Percentiles rank a stretch among this genome's conserved stretches.
phyloP scores from a whole-genome alignment of 495 filamentous ascomycete species.

The Jackrogersella minutella region DNA sequence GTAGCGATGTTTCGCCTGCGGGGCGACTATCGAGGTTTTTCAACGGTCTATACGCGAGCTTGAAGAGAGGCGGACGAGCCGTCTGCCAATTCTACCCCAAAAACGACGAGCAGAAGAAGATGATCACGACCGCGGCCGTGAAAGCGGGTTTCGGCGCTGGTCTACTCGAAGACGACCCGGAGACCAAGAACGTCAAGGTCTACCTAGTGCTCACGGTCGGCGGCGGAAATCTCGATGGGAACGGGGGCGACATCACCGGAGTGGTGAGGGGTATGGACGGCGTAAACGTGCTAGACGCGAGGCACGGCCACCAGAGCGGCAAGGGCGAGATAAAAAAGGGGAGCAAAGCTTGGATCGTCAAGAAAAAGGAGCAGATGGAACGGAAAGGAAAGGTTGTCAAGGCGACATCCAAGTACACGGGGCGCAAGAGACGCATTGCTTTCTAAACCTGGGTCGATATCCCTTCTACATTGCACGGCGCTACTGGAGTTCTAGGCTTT shows the following conservation, averaged over 20 bases:
- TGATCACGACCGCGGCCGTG: slow-evolving; percentile 89
- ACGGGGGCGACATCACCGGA: slow-evolving; percentile 80
- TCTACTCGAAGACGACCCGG: slow-evolving; percentile 91
- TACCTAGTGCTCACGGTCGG: slow-evolving; percentile 96
- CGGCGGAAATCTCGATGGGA: slow-evolving; percentile 70
- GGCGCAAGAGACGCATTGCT: slow-evolving; percentile 74
- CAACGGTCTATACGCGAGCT: slow-evolving; percentile 83
- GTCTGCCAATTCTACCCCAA: slow-evolving; percentile 99
- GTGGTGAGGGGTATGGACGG: slow-evolving; percentile 87
- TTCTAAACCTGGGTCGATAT: slow-evolving; percentile 48
- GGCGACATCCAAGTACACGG: slow-evolving; percentile 88
- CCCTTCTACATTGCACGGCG: slow-evolving; percentile 40
- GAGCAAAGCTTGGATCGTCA: slow-evolving; percentile 87
- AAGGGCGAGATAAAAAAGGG: slow-evolving; percentile 73
- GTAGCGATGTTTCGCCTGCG: slow-evolving; percentile 77
- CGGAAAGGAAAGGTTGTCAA: slow-evolving; percentile 94
- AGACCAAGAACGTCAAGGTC: slow-evolving; percentile 91
- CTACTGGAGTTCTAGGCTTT: slow-evolving; percentile 14
- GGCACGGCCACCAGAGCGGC: slow-evolving; percentile 62
- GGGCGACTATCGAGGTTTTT: slow-evolving; percentile 86
- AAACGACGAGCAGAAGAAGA: slow-evolving; percentile 87
- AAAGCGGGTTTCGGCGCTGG: slow-evolving; percentile 96
- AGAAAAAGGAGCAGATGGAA: slow-evolving; percentile 96
- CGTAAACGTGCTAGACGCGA: slow-evolving; percentile 81
- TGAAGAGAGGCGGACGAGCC: slow-evolving; percentile 85